Evolutionary conservation across 495 filamentous ascomycete genomes (phyloP), one percentile per base, ranked within the genome.

Genomic region (Penicillium herquei): DNA sequence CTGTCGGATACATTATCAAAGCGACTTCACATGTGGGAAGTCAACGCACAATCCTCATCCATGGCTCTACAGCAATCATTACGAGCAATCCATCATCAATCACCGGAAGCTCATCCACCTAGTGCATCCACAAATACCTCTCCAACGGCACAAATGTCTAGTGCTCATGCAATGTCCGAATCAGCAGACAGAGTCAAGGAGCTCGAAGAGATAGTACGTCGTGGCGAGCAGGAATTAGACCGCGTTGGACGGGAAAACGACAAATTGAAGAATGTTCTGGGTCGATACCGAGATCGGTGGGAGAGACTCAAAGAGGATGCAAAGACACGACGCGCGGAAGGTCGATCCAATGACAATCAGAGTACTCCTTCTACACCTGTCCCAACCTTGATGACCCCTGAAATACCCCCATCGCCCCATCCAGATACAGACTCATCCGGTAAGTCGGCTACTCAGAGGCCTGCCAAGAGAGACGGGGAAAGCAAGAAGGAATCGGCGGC

Each of bases 221-320:
- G 54, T 64, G 81, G 69, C 68, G 70, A 78, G 33, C 77, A 78
- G 57, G 83, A 87, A 58, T 74, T 84, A 53, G 81, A 83, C 9
- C 71, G 76, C 32, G 64, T 85, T 49, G 81, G 78, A 39, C 80
- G 79, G 51, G 86, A 90, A 55, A 87, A 91, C 59, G 81, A 87
- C 54, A 91, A 88, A 65, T 70, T 90, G 42, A 79, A 82, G 41
- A 77, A 73, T 39, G 84, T 86, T 6, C 70, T 93, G 16, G 76
- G 77, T 11, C 79, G 83, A 53, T 96, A 95, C 66, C 69, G 88
- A 30, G 86, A 90, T 51, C 79, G 84, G 56, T 96, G 89, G 87
- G 88, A 95, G 70, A 86, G 87, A 69, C 74, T 96, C 63, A 93
- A 94, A 67, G 87, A 89, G 14, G 86, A 88, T 0, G 92, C 92